Evolutionary conservation across 78 protist species (phyloP), one percentile per base, ranked within the genome.

Genomic region (Cyanophora paradoxa): DNA sequence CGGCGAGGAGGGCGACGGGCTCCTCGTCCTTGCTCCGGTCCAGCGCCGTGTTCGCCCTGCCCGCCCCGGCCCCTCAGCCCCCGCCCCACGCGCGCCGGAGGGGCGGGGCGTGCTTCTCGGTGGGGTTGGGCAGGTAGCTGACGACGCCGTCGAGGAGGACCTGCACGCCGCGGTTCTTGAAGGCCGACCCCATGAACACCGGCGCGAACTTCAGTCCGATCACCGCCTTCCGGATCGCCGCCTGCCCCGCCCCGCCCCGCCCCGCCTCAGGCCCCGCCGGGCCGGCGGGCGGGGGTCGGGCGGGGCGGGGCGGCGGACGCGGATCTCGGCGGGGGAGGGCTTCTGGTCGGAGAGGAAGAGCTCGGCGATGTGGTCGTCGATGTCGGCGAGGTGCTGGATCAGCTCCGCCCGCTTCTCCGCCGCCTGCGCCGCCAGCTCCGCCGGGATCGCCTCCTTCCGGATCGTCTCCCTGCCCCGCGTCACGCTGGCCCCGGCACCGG

Each of bases 121-220:
- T 13, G 40, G 98, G 98, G 61, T 54, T 41, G 40, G 98, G 98
- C 6, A 95, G 84, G 78, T 77, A 92, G 34, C 50, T 50, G 22
- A 58, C 48, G 10, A 93, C 88, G 50, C 79, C 95, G 46, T 95
- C 95, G 8, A 95, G 78, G 56, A 95, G 87, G 61, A 84, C 74
- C 76, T 95, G 97, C 19, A 93, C 94, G 37, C 98, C 98, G 57
- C 78, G 79, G 78, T 93, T 92, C 77, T 87, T 90, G 82, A 87
- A 78, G 22, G 98, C 98, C 34, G 94, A 76, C 31, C 98, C 98
- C 78, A 82, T 61, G 34, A 86, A 31, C 40, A 93, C 96, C 36
- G 98, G 98, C 5, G 65, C 63, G 66, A 93, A 79, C 56, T 46
- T 77, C 65, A 46, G 57, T 4, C 48, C 84, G 19, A 91, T 19